Evolutionary conservation across 371 early-diverging fungal species (phyloP), one percentile per base, ranked within the genome.

Genomic region (Mucor circinelloides): DNA sequence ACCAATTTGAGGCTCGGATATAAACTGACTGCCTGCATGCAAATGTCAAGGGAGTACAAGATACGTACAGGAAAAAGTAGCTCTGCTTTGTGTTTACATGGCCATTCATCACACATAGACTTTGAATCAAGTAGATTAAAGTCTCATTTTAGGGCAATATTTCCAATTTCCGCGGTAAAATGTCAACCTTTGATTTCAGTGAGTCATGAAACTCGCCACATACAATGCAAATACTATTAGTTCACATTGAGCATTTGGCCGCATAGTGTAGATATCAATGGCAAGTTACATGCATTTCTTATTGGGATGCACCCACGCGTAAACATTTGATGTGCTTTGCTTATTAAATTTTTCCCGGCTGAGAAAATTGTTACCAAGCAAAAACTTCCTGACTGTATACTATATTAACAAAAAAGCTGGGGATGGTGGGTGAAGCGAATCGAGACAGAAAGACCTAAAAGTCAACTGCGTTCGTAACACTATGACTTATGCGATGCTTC

Each of bases 401-500:
- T 25, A 36, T 25, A 5, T 10, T 1, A 25, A 13, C 19, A 23
- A 56, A 17, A 30, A 31, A 56, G 36, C 21, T 9, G 30, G 13
- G 32, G 0, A 58, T 0, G 32, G 19, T 32, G 42, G 6, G 5
- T 17, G n/a, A 17, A n/a, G 9, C 17, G 15, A 56, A 56, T 30
- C n/a, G n/a, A 46, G 52, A 13, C 9, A 3, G 25, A 21, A 17
- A 30, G 31, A 30, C 56, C 30, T 17, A 6, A 56, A 17, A 56
- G 50, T 56, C 32, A 31, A 56, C 30, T 17, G n/a, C 9, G 40
- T 56, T 54, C 38, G 56, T 63, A 28, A 17, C 31, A 61, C 62
- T 40, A 65, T 65, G 65, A 65, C 65, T 65, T 58, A 64, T 57
- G 57, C 50, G 15, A 65, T 58, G 8, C 15, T n/a, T 32, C 0